phyloP scores from a whole-genome alignment of 306 rosid genomes.

The Cyclanthera cordifolia region DNA sequence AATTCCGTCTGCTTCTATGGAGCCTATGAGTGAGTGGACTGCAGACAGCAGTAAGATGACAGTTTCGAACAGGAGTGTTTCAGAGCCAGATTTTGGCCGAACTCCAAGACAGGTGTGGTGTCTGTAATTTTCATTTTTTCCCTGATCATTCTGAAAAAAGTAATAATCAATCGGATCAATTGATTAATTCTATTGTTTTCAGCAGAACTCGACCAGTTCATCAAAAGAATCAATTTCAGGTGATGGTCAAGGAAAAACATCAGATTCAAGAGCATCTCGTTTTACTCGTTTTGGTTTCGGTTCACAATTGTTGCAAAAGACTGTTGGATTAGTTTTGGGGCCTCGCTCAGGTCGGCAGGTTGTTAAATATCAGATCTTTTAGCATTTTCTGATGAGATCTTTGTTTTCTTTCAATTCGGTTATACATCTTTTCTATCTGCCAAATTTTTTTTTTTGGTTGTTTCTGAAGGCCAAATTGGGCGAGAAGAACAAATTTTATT shows the following conservation, averaged over 20 bases:
- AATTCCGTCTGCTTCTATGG: slow-evolving; percentile 77
- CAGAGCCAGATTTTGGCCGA: slow-evolving; percentile 89
- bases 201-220: slow-evolving; percentile 25
- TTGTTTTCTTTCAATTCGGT: background rate
- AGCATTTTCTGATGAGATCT: background rate
- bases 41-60: slow-evolving; percentile 41
- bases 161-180: background rate
- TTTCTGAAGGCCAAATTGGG: slow-evolving; percentile 74
- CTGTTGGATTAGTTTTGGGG: slow-evolving; percentile 58
- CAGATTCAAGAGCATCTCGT: slow-evolving; percentile 53
- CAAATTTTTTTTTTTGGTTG: background rate
- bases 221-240: slow-evolving; percentile 37
- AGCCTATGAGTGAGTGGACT: slow-evolving; percentile 70
- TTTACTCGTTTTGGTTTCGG: slow-evolving; percentile 74
- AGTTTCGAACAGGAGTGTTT: slow-evolving; percentile 70
- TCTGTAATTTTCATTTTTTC: slow-evolving; percentile 2
- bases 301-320: slow-evolving; percentile 58
- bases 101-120: slow-evolving; percentile 31
- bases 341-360: slow-evolving; percentile 77
- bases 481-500: slow-evolving; percentile 71
- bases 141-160: background rate
- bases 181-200: slow-evolving; percentile 8
- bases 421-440: background rate
- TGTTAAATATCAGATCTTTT: slow-evolving; percentile 5
- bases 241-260: slow-evolving; percentile 43